These are phyloP conservation scores for Cutaneotrichosporon cutaneum DNA, from an alignment of 1,284 basidiomycete genomes.

Conservation along the genomic window DNA sequence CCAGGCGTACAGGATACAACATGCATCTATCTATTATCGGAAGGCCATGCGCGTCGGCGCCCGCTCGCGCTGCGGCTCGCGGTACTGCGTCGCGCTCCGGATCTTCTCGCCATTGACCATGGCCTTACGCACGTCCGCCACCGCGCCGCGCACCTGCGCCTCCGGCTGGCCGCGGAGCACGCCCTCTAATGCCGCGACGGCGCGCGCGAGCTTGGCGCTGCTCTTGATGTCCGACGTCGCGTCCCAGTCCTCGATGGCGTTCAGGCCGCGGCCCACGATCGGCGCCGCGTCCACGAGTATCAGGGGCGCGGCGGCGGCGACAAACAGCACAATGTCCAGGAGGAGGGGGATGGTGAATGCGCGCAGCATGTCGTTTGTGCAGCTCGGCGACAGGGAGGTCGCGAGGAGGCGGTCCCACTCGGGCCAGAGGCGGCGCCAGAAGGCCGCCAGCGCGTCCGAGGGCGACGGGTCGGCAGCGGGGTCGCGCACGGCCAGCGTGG, in stretches of 20 bases:
- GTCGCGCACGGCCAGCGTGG: slow-evolving; percentile 28
- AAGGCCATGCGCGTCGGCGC: not conserved
- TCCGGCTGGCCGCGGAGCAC: not conserved
- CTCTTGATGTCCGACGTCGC: not conserved
- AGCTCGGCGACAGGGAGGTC: slow-evolving; percentile 29
- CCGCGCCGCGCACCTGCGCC: not conserved
- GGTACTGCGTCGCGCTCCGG: slow-evolving; percentile 17
- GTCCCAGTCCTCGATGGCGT: slow-evolving; percentile 25
- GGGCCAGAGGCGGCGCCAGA: slow-evolving; percentile 45
- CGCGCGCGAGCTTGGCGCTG: slow-evolving; percentile 20
- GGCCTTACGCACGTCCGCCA: slow-evolving; percentile 13
- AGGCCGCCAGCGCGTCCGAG: slow-evolving; percentile 26
- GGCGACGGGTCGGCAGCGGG: slow-evolving; percentile 2
- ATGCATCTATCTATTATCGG: not conserved
- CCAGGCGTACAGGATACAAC: slow-evolving; percentile 3
- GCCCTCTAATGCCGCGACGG: slow-evolving; percentile 16
- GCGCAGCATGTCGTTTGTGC: slow-evolving; percentile 37
- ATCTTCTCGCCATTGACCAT: slow-evolving; percentile 11
- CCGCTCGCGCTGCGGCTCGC: slow-evolving; percentile 5
- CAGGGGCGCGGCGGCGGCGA: slow-evolving; percentile 25
- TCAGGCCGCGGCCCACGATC: slow-evolving; percentile 26
- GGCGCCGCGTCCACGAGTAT: slow-evolving; percentile 29
- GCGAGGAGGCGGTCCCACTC: slow-evolving; percentile 41
- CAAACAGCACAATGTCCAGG: slow-evolving; percentile 41
- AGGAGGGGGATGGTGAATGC: slow-evolving; percentile 35